These are phyloP conservation scores for Pythium periplocum DNA, from an alignment of 352 stramenopile species.

Conservation along the genomic window DNA sequence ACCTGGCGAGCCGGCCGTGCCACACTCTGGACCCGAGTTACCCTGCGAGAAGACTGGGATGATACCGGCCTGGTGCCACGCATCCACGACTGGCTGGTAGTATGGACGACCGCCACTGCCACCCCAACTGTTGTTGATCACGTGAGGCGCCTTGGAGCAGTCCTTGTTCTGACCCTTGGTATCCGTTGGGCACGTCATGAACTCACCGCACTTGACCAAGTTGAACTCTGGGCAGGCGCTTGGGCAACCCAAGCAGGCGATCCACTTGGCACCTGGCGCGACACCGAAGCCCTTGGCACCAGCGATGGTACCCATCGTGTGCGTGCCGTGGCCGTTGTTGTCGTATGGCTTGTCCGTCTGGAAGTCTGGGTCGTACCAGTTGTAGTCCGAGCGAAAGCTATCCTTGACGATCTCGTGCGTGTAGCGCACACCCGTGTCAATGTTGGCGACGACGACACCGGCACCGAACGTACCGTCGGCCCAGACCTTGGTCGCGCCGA, in stretches of 20 bases:
- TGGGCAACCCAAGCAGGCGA: slow-evolving; percentile 21
- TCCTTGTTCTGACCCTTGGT: slow-evolving; percentile 9
- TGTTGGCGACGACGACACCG: slow-evolving; percentile 22
- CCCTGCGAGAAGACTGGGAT: slow-evolving; percentile 30
- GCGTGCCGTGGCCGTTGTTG: slow-evolving; percentile 27
- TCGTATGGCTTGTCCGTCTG: slow-evolving; percentile 18
- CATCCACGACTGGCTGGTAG: slow-evolving; percentile 20
- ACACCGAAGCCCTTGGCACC: slow-evolving; percentile 23
- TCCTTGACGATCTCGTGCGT: slow-evolving; percentile 16
- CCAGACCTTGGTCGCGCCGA: slow-evolving; percentile 19
- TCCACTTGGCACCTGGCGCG: slow-evolving; percentile 24
- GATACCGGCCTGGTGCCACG: slow-evolving; percentile 27
- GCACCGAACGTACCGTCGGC: slow-evolving; percentile 14
- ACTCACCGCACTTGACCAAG: slow-evolving; percentile 23
- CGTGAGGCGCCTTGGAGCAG: slow-evolving; percentile 30
- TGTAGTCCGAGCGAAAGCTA: slow-evolving; percentile 10
- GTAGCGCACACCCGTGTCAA: slow-evolving; percentile 27
- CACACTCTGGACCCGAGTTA: slow-evolving; percentile 23
- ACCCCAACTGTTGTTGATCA: slow-evolving; percentile 37
- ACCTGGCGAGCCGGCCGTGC: slow-evolving; percentile 20
- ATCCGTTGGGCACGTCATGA: slow-evolving; percentile 17
- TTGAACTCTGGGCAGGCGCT: slow-evolving; percentile 12
- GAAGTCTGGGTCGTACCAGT: slow-evolving; percentile 25
- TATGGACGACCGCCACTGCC: slow-evolving; percentile 7
- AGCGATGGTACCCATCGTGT: slow-evolving; percentile 27